phyloP scores from a whole-genome alignment of 345 rosid genomes.

The Populus tremula region DNA sequence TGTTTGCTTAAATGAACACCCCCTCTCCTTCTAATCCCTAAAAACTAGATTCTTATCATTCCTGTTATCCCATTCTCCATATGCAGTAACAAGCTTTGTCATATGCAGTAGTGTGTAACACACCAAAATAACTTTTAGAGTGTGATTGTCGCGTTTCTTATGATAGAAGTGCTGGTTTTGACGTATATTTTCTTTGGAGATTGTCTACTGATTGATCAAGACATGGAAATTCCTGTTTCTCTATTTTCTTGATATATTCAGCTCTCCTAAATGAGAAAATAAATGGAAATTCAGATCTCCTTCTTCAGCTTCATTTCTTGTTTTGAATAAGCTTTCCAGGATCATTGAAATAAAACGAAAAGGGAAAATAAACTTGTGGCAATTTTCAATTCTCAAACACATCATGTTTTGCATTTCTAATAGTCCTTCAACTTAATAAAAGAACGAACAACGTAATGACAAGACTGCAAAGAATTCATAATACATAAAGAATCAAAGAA shows the following conservation, averaged over 20 bases:
- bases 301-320: no score
- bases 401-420: constrained; percentile 12
- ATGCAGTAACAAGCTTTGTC: no score
- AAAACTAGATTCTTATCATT: no score
- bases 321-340: neutral
- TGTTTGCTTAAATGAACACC: no score
- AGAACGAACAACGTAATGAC: constrained; percentile 9
- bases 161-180: no score
- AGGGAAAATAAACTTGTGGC: neutral
- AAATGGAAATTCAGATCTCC: no score
- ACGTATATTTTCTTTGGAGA: neutral
- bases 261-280: no score
- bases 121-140: no score
- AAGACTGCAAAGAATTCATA: constrained; percentile 25
- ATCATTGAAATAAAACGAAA: neutral
- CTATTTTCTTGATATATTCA: neutral
- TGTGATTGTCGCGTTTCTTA: no score
- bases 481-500: constrained; percentile 49
- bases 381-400: constrained; percentile 14
- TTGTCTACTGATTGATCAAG: neutral
- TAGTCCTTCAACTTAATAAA: neutral
- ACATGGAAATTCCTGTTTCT: neutral
- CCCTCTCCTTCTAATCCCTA: no score
- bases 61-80: no score
- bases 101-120: no score